Base-by-base conservation (phyloP, 495 filamentous ascomycete species). In the Thermochaetoides thermophila region DNA sequence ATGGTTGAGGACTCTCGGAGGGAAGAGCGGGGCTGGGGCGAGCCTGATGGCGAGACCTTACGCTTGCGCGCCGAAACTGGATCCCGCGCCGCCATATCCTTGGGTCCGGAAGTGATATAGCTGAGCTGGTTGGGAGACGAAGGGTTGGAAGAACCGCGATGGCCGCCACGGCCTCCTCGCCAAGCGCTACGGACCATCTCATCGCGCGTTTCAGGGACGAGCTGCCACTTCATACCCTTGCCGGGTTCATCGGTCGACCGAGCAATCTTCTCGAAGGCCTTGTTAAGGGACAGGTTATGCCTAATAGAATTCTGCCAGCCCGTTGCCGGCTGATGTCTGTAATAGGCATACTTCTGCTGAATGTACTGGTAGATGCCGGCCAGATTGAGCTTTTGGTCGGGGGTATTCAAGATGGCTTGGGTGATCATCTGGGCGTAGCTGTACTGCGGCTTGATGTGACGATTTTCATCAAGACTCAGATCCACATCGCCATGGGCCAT, bases 271-370 rank as follows among this genome's bases (percentile, higher is more conserved):
- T 79, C 72, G 52, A 97, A 97, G 0, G 74, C 71, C 55, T 92
- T 87, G 48, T 91, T 94, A 30, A 97, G 55, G 3, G 91, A 96
- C 13, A 97, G 56, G 43, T 96, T 96, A 43, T 97, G 89, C 2
- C 89, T 76, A 43, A 97, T 97, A 1, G 84, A 93, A 44, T 97
- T 97, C 78, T 89, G 91, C 89, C 89, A 96, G 32, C 89, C 86
- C 28, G 69, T 44, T 1, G 53, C 39, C 34, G 71, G 72, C 17
- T 81, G 81, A 48, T 81, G 68, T 25, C 89, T 65, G 53, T 94
- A 97, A 52, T 85, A 96, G 0, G 89, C 76, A 50, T 94, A 97
- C 39, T 78, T 72, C 1, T 74, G 72, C 54, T 70, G 84, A 46
- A 97, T 96, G 62, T 76, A 95, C 29, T 74, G 71, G 55, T 97